phyloP scores from a whole-genome alignment of 257 asterid species.

The Catharanthus roseus region DNA sequence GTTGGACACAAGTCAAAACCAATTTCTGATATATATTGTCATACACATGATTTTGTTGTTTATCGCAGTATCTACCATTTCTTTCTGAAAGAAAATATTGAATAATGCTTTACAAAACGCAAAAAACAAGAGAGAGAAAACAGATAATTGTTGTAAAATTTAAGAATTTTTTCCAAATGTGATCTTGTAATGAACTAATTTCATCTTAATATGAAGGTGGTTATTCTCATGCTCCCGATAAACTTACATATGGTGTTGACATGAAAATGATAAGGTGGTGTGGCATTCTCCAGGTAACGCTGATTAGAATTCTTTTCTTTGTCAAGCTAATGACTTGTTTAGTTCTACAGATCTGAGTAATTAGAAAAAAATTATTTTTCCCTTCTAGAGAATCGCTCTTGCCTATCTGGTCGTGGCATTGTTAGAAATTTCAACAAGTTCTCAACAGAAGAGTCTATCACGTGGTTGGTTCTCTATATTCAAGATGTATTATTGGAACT shows the following conservation, averaged over 20 bases:
- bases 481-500: slow-evolving; percentile 54
- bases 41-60: not conserved
- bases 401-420: slow-evolving; percentile 65
- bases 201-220: slow-evolving; percentile 48
- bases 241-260: slow-evolving; percentile 67
- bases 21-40: not conserved
- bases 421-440: slow-evolving; percentile 41
- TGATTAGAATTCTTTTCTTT: slow-evolving; percentile 2
- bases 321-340: not conserved
- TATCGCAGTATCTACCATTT: not conserved
- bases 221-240: slow-evolving; percentile 72
- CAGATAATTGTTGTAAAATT: not conserved
- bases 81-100: not conserved
- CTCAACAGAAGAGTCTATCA: slow-evolving; percentile 22
- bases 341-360: not conserved
- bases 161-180: not conserved
- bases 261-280: slow-evolving; percentile 68
- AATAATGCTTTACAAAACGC: not conserved
- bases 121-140: not conserved
- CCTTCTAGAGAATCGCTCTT: slow-evolving; percentile 62
- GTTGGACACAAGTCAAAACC: not conserved
- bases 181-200: not conserved
- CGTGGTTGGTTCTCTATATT: slow-evolving; percentile 44
- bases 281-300: slow-evolving; percentile 74
- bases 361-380: slow-evolving; percentile 7